Evolutionary conservation across 768 basidiomycete species (phyloP).

Genomic region (Tephrocybe rancida): DNA sequence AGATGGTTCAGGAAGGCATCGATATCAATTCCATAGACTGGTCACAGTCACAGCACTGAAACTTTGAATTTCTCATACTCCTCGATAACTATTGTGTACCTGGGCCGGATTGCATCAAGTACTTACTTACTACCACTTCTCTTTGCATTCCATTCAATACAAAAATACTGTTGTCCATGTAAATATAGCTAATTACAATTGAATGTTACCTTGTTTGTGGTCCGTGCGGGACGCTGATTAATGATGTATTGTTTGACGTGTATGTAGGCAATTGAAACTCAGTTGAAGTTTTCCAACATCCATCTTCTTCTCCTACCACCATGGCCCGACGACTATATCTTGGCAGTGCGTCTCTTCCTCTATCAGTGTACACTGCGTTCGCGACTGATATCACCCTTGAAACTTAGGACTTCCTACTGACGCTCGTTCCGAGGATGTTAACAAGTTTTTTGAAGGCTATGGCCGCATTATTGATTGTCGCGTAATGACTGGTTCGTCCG

Average conservation of each 20-base stretch:
- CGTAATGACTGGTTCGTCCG: slow-evolving; percentile 84
- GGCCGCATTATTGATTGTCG: slow-evolving; percentile 89
- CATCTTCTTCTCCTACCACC: slow-evolving; percentile 39
- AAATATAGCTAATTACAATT: not conserved
- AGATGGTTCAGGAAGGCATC: slow-evolving; percentile 99
- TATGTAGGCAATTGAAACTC: slow-evolving; percentile 44
- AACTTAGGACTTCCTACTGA: slow-evolving; percentile 77
- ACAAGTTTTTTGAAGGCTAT: slow-evolving; percentile 89
- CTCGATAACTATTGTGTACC: slow-evolving; percentile 14
- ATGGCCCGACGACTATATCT: slow-evolving; percentile 89
- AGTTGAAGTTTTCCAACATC: slow-evolving; percentile 33
- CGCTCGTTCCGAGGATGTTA: slow-evolving; percentile 80
- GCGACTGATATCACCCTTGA: not conserved
- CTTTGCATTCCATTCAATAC: not conserved
- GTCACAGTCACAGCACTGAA: slow-evolving; percentile 90
- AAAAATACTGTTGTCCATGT: not conserved
- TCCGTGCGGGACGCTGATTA: slow-evolving; percentile 42
- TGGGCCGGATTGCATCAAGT: not conserved
- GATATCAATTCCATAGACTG: slow-evolving; percentile 95
- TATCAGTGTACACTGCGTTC: slow-evolving; percentile 1
- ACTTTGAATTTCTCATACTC: slow-evolving; percentile 7
- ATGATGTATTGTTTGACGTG: slow-evolving; percentile 22
- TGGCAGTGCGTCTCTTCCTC: slow-evolving; percentile 58
- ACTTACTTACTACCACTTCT: slow-evolving; percentile 1
- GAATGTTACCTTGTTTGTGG: slow-evolving; percentile 24